Percentiles rank a stretch among this genome's conserved stretches.
These are phyloP conservation scores for Domatiomyces globalis DNA, from an alignment of 2,329 filamentous ascomycete genomes.

Conservation along the genomic window DNA sequence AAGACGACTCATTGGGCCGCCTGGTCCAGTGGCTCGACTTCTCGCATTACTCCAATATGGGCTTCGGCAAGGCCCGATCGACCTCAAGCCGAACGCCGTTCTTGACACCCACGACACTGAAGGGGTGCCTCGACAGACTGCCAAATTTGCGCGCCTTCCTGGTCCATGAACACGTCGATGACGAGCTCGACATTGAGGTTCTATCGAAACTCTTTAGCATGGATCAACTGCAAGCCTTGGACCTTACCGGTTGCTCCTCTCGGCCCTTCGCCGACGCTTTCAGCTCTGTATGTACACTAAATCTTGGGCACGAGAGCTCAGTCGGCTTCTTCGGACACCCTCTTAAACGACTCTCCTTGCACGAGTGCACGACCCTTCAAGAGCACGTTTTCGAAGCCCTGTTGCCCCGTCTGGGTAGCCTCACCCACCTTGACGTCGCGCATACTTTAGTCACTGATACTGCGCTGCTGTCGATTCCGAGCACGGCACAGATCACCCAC, in stretches of 20 bases:
- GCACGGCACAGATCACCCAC: slow-evolving; percentile 60
- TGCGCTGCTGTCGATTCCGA: slow-evolving; percentile 55
- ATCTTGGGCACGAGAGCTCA: slow-evolving; percentile 16
- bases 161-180: slow-evolving; percentile 66
- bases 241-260: slow-evolving; percentile 65
- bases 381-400: slow-evolving; percentile 53
- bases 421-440: slow-evolving; percentile 68
- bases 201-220: slow-evolving; percentile 57
- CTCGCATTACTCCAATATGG: slow-evolving; percentile 70
- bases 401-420: slow-evolving; percentile 51
- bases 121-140: slow-evolving; percentile 56
- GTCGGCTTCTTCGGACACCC: slow-evolving; percentile 27
- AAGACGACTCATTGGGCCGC: slow-evolving; percentile 55
- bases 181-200: slow-evolving; percentile 55
- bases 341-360: slow-evolving; percentile 56
- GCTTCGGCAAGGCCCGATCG: slow-evolving; percentile 58
- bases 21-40: slow-evolving; percentile 71
- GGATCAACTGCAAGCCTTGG: slow-evolving; percentile 50
- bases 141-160: slow-evolving; percentile 65
- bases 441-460: slow-evolving; percentile 61
- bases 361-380: slow-evolving; percentile 62
- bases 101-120: slow-evolving; percentile 57
- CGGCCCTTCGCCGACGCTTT: slow-evolving; percentile 53
- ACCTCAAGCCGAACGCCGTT: slow-evolving; percentile 64
- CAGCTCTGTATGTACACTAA: slow-evolving; percentile 34